Evolutionary conservation across 352 stramenopile species (phyloP).

Genomic region (Phytophthora foliorum): DNA sequence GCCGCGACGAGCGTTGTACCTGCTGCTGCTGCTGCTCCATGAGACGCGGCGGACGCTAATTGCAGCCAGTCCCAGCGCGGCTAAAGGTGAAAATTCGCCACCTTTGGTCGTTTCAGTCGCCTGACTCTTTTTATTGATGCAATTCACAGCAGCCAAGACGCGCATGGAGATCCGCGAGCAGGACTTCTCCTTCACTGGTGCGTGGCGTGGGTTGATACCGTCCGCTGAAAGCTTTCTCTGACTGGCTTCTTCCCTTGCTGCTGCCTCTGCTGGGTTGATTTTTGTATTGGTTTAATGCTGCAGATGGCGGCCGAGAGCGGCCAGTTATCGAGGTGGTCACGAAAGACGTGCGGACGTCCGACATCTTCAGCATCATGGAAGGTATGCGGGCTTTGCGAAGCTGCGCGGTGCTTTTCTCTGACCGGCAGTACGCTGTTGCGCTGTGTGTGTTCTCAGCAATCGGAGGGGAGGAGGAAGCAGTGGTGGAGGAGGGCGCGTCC

Average conservation of each 20-base stretch:
- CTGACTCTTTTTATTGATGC: constrained; percentile 11
- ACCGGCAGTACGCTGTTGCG: constrained; percentile 24
- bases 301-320: constrained; percentile 53
- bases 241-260: constrained; percentile 25
- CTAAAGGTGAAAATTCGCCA: constrained; percentile 27
- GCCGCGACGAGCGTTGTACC: constrained; percentile 34
- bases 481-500: constrained; percentile 23
- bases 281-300: constrained; percentile 16
- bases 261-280: constrained; percentile 24
- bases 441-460: constrained; percentile 37
- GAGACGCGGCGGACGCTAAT: constrained; percentile 38
- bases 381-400: constrained; percentile 33
- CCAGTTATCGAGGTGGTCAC: constrained; percentile 59
- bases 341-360: constrained; percentile 60
- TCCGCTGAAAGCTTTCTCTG: constrained; percentile 18
- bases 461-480: constrained; percentile 11
- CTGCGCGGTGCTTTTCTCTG: constrained; percentile 18
- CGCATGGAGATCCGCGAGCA: constrained; percentile 72
- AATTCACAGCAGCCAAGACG: constrained; percentile 33
- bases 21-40: constrained; percentile 39
- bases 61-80: constrained; percentile 27
- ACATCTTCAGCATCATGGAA: constrained; percentile 63
- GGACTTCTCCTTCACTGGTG: constrained; percentile 77
- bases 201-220: constrained; percentile 27
- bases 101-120: constrained; percentile 35